Base-by-base conservation (phyloP, 1,139 yeast species). In the Geotrichum aggregatum region DNA sequence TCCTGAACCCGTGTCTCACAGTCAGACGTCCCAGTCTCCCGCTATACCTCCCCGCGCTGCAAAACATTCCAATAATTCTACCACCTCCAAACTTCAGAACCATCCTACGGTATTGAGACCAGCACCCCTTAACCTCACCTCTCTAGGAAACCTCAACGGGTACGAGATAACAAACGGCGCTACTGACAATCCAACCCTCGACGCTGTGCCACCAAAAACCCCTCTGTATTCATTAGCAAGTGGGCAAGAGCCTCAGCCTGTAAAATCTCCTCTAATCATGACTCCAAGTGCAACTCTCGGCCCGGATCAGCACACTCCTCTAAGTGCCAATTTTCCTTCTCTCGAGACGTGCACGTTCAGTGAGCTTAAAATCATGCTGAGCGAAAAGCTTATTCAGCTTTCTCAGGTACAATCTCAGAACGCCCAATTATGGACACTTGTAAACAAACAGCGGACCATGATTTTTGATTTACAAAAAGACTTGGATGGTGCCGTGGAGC, bases 391-490 rank as follows among this genome's bases (percentile, higher is more conserved):
- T 13, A 47, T 54, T 34, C 52, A 54, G 26, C 40, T 54, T 18
- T 54, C 61, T 2, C 62, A 61, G 49, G 52, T 62, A 31, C 63
- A 61, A 49, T 42, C 58, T n/a, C 66, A 65, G 54, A 65, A 65
- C 52, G 50, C 60, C 2, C 66, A 66, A 49, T 58, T 66, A 36
- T 63, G 67, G 67, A 54, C 61, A 34, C 56, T 65, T 45, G 66
- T 65, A 40, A 60, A 61, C 47, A 60, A 63, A 45, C 69, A 66
- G 45, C 61, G 66, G 14, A 57, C 61, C 18, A 65, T 64, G 61
- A 64, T 66, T 39, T 55, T 62, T 40, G 68, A 65, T 11, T 56
- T 65, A 10, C 69, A 63, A 42, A 53, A 57, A 31, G 68, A 66
- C 47, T 55, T 66, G 18, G 66, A 61, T 39, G 54, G 49, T 13